A percentile compares a stretch with the other conserved stretches of the same genome.
Conservation (phyloP, 2,329 filamentous ascomycete genomes). For the Pseudohalonectria lignicola region DNA sequence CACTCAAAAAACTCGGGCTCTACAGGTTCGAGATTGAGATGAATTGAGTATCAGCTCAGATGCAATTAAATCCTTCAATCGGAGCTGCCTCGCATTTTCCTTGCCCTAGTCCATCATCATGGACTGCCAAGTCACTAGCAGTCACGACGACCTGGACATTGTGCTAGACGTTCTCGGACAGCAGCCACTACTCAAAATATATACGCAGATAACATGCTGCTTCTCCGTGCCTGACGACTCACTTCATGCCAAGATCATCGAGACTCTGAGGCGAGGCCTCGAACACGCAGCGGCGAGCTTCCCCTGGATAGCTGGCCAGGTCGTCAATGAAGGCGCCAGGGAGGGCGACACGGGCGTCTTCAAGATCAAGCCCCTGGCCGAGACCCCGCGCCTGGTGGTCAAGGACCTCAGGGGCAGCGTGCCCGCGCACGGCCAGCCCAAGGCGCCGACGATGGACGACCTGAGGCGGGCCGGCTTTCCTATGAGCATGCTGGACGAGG, state of each 20-base stretch:
- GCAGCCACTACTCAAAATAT: constrained; percentile 26
- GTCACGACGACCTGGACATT: constrained; percentile 9
- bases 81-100: too few species aligned
- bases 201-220: constrained; percentile 32
- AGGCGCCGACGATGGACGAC: constrained; percentile 25
- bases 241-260: constrained; percentile 13
- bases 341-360: constrained; percentile 19
- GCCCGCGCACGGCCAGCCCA: too few species aligned
- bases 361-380: constrained; percentile 24
- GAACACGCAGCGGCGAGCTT: constrained; percentile 24
- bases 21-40: too few species aligned
- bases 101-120: too few species aligned
- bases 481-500: constrained; percentile 35
- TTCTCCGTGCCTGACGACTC: constrained; percentile 16
- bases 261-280: constrained; percentile 23
- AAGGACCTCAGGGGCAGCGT: constrained; percentile 28
- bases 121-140: too few species aligned
- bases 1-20: too few species aligned
- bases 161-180: constrained; percentile 30
- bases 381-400: constrained; percentile 22
- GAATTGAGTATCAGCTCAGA: too few species aligned
- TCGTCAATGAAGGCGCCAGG: constrained; percentile 20
- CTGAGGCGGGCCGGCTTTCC: constrained; percentile 29
- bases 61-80: too few species aligned
- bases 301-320: constrained; percentile 35